These are phyloP conservation scores for Trifolium subterraneum DNA, from an alignment of 306 rosid genomes.

Conservation along the genomic window DNA sequence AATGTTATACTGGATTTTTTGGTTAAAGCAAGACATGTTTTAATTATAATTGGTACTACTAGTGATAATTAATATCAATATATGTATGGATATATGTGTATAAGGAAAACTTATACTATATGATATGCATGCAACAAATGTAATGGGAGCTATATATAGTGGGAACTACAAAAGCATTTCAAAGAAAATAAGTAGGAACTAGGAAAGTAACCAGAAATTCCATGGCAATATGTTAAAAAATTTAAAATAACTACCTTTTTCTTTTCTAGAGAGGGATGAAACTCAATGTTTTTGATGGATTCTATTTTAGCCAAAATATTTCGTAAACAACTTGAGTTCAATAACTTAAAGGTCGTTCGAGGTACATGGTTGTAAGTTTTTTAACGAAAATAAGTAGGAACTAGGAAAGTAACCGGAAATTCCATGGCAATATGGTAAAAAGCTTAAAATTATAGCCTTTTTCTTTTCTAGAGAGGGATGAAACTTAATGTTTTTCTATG, in stretches of 20 bases:
- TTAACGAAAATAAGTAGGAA: no score
- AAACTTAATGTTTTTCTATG: no score
- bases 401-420: no score
- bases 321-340: no score
- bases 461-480: no score
- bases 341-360: no score
- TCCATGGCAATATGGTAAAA: no score
- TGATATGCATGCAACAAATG: conserved; percentile 1
- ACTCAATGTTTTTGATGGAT: no score
- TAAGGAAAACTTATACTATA: not conserved
- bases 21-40: not conserved
- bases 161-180: not conserved
- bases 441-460: no score
- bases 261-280: no score
- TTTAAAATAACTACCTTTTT: not conserved
- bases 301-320: no score
- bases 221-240: not conserved
- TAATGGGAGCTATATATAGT: not conserved
- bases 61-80: not conserved
- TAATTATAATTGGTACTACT: not conserved
- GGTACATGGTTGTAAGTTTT: no score
- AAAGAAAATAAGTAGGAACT: not conserved
- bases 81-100: not conserved
- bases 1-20: not conserved
- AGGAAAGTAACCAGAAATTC: not conserved